Evolutionary conservation across 768 basidiomycete genomes (phyloP).

Genomic region (Trametes cubensis): DNA sequence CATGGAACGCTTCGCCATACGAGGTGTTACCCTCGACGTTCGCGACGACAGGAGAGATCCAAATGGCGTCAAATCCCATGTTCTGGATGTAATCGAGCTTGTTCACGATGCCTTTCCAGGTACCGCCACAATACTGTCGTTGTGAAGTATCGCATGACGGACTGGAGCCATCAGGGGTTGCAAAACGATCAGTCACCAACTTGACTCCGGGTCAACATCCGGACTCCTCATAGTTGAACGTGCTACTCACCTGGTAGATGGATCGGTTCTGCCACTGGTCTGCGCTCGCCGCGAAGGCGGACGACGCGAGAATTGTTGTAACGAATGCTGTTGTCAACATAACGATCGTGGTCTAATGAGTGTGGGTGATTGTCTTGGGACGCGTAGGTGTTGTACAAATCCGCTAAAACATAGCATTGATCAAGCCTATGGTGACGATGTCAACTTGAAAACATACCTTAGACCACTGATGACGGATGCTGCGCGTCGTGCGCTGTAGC

Average conservation of each 20-base stretch:
- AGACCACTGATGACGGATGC: no score
- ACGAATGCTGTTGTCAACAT: slow-evolving; percentile 13
- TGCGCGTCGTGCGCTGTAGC: neutral
- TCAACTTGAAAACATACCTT: no score
- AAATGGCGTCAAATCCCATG: slow-evolving; percentile 64
- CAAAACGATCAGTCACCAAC: slow-evolving; percentile 64
- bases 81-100: slow-evolving; percentile 65
- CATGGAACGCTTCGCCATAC: slow-evolving; percentile 61
- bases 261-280: slow-evolving; percentile 54
- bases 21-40: slow-evolving; percentile 52
- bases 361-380: neutral
- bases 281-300: slow-evolving; percentile 43
- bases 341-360: neutral
- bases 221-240: neutral
- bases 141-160: slow-evolving; percentile 48
- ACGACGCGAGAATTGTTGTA: slow-evolving; percentile 22
- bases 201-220: slow-evolving; percentile 20
- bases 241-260: slow-evolving; percentile 52
- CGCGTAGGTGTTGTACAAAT: neutral
- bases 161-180: slow-evolving; percentile 45
- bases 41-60: slow-evolving; percentile 58
- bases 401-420: no score
- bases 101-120: slow-evolving; percentile 52
- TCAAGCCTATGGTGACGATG: no score
- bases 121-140: slow-evolving; percentile 60